Base-by-base conservation (phyloP, 371 early-diverging fungal genomes). In the Mortierella sp. region DNA sequence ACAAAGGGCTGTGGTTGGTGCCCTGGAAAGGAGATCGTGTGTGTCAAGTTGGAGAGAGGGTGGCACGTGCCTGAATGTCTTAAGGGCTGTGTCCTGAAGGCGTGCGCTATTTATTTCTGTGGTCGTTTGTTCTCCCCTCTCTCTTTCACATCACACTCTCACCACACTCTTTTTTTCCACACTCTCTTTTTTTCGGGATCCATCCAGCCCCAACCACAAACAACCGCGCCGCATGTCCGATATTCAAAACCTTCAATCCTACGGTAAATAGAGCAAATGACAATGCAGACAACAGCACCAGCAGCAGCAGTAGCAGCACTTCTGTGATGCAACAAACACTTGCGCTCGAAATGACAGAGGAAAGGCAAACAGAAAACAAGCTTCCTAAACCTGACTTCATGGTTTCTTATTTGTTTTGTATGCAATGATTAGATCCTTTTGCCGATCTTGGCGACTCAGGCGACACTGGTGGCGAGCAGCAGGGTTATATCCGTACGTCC, bases 401-500 rank as follows among this genome's bases (percentile, higher is more conserved):
- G 13, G 42, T 78, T 34, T 28, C 10, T 21, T 24, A n/a, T 16
- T 45, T 65, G 16, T 4, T 63, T 74, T 11, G n/a, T 28, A 70
- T 48, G n/a, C 5, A 68, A 72, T 26, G 16, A 78, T 45, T 90
- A 90, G 96, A 96, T 90, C 95, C 96, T 81, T 96, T 97, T 89
- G 95, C 95, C 85, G 96, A 96, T 87, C 93, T 94, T 84, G 95
- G 94, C 72, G 93, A 94, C 77, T 89, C 93, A 63, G 93, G 93
- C 74, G 91, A 90, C 73, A 88, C 88, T 78, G 90, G 34, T 24
- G 68, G 87, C 82, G 90, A 83, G 88, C 88, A 88, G 75, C 88
- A 90, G 76, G 94, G 93, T 73, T 92, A 94, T 88, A 95, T 96
- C 85, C 96, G 96, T 96, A 95, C 89, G 95, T 93, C 19, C 21